phyloP scores from a whole-genome alignment of 2,329 filamentous ascomycete species.

The Cyphellophora attinorum region DNA sequence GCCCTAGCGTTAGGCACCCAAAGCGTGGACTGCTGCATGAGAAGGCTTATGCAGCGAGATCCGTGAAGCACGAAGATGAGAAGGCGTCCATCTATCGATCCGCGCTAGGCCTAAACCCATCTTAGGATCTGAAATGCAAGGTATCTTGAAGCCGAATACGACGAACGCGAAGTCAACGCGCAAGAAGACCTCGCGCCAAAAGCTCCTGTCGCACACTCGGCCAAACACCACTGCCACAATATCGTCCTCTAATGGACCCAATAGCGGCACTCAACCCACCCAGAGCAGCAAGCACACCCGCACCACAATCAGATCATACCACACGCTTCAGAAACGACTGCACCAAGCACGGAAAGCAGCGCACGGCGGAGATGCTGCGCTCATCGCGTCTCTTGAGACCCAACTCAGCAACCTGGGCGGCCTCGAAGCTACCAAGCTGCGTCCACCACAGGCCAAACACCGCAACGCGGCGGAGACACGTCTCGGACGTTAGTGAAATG shows the following conservation, averaged over 20 bases:
- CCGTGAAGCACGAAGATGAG: too few relatives aligned
- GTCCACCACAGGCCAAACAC: constrained; percentile 52
- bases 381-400: constrained; percentile 33
- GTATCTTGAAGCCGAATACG: too few relatives aligned
- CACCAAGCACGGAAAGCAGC: constrained; percentile 41
- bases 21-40: too few relatives aligned
- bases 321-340: constrained; percentile 49
- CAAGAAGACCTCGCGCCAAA: too few relatives aligned
- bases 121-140: too few relatives aligned
- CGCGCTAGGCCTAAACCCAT: too few relatives aligned
- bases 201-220: not conserved
- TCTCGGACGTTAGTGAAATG: constrained; percentile 51
- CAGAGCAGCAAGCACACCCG: constrained; percentile 47
- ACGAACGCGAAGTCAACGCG: too few relatives aligned
- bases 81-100: too few relatives aligned
- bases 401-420: constrained; percentile 50
- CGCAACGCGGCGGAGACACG: constrained; percentile 53
- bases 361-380: constrained; percentile 29
- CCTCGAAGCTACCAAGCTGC: constrained; percentile 52
- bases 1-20: too few relatives aligned
- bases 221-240: not conserved
- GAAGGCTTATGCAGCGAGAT: too few relatives aligned
- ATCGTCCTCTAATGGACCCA: too few relatives aligned
- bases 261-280: too few relatives aligned
- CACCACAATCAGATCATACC: constrained; percentile 50